phyloP scores from a whole-genome alignment of 1,139 yeast genomes.

The Blastobotrys indianensis region DNA sequence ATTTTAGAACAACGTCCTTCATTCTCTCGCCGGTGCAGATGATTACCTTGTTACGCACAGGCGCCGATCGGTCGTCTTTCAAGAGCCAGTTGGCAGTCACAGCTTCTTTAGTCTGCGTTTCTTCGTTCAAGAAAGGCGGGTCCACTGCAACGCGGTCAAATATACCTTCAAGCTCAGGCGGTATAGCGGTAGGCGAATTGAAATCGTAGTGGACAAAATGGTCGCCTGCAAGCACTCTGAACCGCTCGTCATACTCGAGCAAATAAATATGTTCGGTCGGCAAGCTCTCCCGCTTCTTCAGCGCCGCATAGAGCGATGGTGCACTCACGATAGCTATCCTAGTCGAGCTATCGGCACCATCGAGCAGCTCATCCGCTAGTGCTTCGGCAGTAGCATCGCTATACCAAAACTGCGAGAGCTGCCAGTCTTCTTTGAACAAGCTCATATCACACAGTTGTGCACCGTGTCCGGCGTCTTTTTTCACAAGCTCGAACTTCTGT shows the following conservation, averaged over 20 bases:
- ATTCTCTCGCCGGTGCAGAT: slow-evolving; percentile 89
- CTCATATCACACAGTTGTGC: slow-evolving; percentile 43
- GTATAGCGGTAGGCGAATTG: slow-evolving; percentile 57
- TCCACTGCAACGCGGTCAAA: slow-evolving; percentile 76
- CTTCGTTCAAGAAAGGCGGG: slow-evolving; percentile 80
- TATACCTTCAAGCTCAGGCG: slow-evolving; percentile 51
- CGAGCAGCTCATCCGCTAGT: slow-evolving; percentile 63
- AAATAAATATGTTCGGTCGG: slow-evolving; percentile 53
- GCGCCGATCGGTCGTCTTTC: slow-evolving; percentile 22
- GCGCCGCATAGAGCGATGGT: slow-evolving; percentile 87
- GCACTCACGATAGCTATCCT: slow-evolving; percentile 77
- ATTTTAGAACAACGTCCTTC: slow-evolving; percentile 51
- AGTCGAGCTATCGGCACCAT: slow-evolving; percentile 64
- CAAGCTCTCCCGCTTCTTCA: slow-evolving; percentile 40
- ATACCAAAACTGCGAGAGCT: slow-evolving; percentile 81
- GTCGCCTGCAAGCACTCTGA: slow-evolving; percentile 63
- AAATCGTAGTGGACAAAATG: slow-evolving; percentile 72
- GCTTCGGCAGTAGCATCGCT: slow-evolving; percentile 59
- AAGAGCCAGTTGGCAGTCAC: slow-evolving; percentile 60
- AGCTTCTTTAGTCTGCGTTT: slow-evolving; percentile 67
- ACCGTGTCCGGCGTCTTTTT: slow-evolving; percentile 11
- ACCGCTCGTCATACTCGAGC: slow-evolving; percentile 72
- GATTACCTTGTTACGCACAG: slow-evolving; percentile 46
- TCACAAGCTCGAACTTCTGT: slow-evolving; percentile 34
- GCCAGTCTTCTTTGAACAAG: slow-evolving; percentile 86